Base-by-base conservation (phyloP, 1,284 basidiomycete species). In the Retiboletus fuscus region DNA sequence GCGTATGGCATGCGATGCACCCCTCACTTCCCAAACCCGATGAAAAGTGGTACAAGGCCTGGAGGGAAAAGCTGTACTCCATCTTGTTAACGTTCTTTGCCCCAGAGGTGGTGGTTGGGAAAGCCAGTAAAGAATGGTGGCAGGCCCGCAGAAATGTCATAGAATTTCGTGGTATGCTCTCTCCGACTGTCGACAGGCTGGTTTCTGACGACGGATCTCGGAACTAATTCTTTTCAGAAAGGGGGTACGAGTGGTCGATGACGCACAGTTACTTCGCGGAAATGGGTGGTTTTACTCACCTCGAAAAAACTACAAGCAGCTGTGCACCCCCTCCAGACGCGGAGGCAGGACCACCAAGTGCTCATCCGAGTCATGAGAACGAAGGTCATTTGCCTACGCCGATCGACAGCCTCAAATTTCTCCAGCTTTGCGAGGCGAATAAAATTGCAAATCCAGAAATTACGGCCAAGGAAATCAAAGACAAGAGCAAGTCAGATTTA, bases 381-480 rank as follows among this genome's bases (percentile, higher is more conserved):
- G 30, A 28, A 20, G 10, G 12, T 30, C 15, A 57, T 26, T 15
- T 3, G 51, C 26, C 5, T 18, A n/a, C 55, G n/a, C n/a, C n/a
- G 30, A 20, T 30, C 55, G 22, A 57, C 18, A 57, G 8, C 57
- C 6, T 7, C 34, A 10, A 39, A 39, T 39, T 39, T 10, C 34
- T 39, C 34, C 34, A 39, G 34, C 34, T 39, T 39, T 39, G 7
- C 34, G 34, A 39, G 34, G 34, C 34, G 7, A 10, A 8, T 39
- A 39, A 39, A 16, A 58, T 70, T 4, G 51, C 60, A n/a, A 69
- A 70, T 20, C 66, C 69, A 1, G 2, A 30, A 4, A 41, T 69
- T 18, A 62, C 49, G 11, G 43, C 16, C 0, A 39, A 57, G 24
- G 41, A 68, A 3, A 69, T 69, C 49, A 47, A 53, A 20, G 49